Base-by-base conservation (phyloP, 1,139 yeast species). In the Debaryomycetaceae sp. region DNA sequence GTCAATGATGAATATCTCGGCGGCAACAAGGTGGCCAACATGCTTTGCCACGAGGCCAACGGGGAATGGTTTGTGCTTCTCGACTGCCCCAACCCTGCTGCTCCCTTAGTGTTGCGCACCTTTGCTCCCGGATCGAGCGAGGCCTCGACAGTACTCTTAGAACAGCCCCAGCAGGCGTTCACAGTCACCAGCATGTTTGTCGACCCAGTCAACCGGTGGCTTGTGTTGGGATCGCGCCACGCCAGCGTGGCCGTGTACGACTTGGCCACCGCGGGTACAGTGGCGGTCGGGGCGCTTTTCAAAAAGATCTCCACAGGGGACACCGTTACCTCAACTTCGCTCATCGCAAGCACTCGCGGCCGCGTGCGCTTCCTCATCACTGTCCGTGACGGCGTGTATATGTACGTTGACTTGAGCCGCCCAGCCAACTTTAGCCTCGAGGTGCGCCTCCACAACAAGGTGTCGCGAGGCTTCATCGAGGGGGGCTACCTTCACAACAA, bases 391-490 rank as follows among this genome's bases (percentile, higher is more conserved):
- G 88, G 89, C 1, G 65, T 61, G 16, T 83, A 78, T 43, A 56
- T 71, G 47, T 49, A 56, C 29, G 43, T 62, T 6, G 45, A 51
- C 23, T 27, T 56, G 13, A 33, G 49, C n/a, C 37, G 37, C 18
- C 39, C 41, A 4, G 23, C 37, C 2, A 38, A 29, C 3, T 45
- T 56, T 16, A 16, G 35, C 1, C 36, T 61, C n/a, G 45, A 51
- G 3, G 55, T 72, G 5, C 45, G 75, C 2, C 84, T 75, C 32
- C 67, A 75, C 22, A 85, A 83, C 49, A 78, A 77, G 45, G 55
- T 83, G 2, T 70, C 83, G 18, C 72, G 78, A 39, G 96, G 96
- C 0, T 81, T 80, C 38, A 58, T 89, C 5, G 96, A 88, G 55
- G 95, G 95, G 3, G 75, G 78, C 0, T 63, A 63, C 34, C 56